Base-by-base conservation (phyloP, 2,329 filamentous ascomycete species). In the Lojkania enalia region DNA sequence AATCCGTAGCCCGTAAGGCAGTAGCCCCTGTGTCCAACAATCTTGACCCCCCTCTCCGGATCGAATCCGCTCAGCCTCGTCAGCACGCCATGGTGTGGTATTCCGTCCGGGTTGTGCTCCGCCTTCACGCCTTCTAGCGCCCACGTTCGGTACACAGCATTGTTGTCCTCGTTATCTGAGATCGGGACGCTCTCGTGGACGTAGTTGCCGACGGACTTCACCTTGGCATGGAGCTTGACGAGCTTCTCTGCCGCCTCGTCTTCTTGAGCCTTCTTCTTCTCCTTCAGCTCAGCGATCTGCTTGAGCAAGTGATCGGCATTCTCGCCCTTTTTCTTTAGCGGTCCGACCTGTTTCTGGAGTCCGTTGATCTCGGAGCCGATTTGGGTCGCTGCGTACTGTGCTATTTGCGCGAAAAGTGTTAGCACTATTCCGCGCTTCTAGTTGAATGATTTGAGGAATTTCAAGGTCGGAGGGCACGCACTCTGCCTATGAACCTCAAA, bases 11-110 rank as follows among this genome's bases (percentile, higher is more conserved):
- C 86, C 46, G 85, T 90, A 62, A 97, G 74, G 74, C 92, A 96
- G 75, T 97, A 97, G 29, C 92, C 92, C 59, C 92, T 82, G 72
- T 97, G 92, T 40, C 94, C 92, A 33, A 95, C 91, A 52, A 97
- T 82, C 78, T 97, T 97, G 54, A 67, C 62, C 23, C 63, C 65
- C 54, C 94, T 86, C 65, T 96, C 90, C 1, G 90, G 87, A 67
- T 97, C 94, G 67, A 95, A 96, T 42, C 92, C 91, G 59, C 94
- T 90, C 52, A 97, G 76, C 58, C 90, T 82, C 46, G 86, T 84
- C 48, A 97, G 82, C 42, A 99, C 90, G 69, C 97, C 92, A 71
- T 99, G 94, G 71, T 99, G 94, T 39, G 91, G 96, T 51, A 97
- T 85, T 51, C 77, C 81, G 46, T 87, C 79, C 60, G 83, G 82